phyloP scores from a whole-genome alignment of 139 green algal genomes.

The Coelastrella sp. region DNA sequence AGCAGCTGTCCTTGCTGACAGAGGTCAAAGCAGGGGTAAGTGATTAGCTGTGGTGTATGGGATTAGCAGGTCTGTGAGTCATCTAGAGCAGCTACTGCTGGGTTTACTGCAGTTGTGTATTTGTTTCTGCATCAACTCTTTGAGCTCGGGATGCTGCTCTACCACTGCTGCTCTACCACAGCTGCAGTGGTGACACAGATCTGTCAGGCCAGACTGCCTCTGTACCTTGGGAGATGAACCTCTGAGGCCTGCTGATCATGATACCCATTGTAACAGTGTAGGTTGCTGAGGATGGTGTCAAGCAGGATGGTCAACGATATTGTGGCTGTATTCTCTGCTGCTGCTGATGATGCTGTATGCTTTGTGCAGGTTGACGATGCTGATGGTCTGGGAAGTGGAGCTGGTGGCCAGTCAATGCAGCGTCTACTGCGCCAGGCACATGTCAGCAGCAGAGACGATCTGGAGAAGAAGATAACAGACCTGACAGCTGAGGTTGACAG shows the following conservation, averaged over 20 bases:
- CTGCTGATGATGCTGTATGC: not conserved
- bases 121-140: no score
- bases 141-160: no score
- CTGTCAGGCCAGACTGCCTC: no score
- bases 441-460: not conserved
- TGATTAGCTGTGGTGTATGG: not conserved
- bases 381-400: not conserved
- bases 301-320: not conserved
- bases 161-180: no score
- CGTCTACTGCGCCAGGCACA: not conserved
- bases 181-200: no score
- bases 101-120: not conserved
- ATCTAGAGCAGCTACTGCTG: not conserved
- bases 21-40: constrained; percentile 24
- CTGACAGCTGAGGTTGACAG: not conserved
- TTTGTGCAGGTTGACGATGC: not conserved
- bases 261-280: no score
- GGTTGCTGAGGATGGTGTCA: no score
- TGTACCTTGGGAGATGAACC: no score
- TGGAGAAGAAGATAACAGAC: not conserved
- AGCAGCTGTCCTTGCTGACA: not conserved
- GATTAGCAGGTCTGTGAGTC: not conserved
- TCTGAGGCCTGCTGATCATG: no score
- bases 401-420: not conserved
- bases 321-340: not conserved